A percentile compares a stretch with the other conserved stretches of the same genome.
These are phyloP conservation scores for Salix caprea DNA, from an alignment of 345 rosid species.

Conservation along the genomic window DNA sequence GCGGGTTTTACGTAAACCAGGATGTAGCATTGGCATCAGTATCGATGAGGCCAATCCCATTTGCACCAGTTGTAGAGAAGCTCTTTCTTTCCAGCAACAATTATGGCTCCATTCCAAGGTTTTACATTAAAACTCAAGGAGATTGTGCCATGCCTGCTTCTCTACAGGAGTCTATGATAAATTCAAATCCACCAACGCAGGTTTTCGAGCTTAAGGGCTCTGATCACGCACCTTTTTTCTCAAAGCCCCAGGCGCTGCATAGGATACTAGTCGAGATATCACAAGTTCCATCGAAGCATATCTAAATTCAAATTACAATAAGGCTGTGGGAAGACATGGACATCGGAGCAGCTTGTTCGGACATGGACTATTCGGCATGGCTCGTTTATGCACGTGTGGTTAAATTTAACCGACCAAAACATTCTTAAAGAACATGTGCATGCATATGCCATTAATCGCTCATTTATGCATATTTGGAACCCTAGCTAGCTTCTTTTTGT, in stretches of 20 bases:
- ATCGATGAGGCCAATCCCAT: slow-evolving; percentile 45
- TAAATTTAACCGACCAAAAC: background rate
- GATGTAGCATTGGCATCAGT: slow-evolving; percentile 34
- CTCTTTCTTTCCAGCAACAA: slow-evolving; percentile 40
- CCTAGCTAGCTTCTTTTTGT: background rate
- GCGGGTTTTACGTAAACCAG: slow-evolving; percentile 1
- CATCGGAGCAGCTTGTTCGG: too few relatives aligned
- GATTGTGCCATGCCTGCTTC: slow-evolving; percentile 46
- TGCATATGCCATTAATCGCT: background rate
- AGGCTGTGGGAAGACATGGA: too few relatives aligned
- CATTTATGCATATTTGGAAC: too few relatives aligned
- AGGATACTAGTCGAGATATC: slow-evolving; percentile 50
- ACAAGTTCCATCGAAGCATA: slow-evolving; percentile 25
- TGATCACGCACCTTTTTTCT: slow-evolving; percentile 72
- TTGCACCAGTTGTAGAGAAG: slow-evolving; percentile 39
- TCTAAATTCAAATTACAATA: background rate
- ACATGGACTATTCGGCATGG: background rate
- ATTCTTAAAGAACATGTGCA: background rate
- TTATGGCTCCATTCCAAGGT: slow-evolving; percentile 47
- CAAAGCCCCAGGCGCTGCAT: slow-evolving; percentile 64
- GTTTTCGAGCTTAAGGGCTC: slow-evolving; percentile 62
- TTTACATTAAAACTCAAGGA: slow-evolving; percentile 57
- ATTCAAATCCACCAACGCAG: slow-evolving; percentile 47
- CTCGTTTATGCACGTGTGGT: background rate
- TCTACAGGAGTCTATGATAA: slow-evolving; percentile 52